Evolutionary conservation across 306 rosid genomes (phyloP), one percentile per base, ranked within the genome.

Genomic region (Lupinus albus): DNA sequence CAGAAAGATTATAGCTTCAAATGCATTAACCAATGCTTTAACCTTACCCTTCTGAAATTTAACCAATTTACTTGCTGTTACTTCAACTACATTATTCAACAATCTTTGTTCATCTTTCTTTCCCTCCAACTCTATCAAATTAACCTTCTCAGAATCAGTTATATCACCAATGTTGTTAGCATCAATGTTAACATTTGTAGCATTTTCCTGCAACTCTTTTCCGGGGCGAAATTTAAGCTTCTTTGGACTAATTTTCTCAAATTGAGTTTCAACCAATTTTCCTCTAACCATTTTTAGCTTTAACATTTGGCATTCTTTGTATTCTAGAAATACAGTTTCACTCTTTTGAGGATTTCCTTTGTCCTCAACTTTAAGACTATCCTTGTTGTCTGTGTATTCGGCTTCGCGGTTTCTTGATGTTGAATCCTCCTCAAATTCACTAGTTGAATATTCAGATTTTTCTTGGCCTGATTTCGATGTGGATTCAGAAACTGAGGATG

Each of bases 221-320:
- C 83, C 89, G 72, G 74, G 71, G 82, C 67, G 61, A 60, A 87
- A 74, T 51, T 80, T 78, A 58, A 89, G 84, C 74, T 65, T 83
- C 77, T 70, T 75, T 3, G 87, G 84, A 59, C 67, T 68, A 65
- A 65, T 44, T 32, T 46, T 68, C 72, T 84, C 84, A 12, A 66
- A 38, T 17, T 76, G 68, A 69, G 77, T 18, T 66, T 83, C 89
- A 45, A 76, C 68, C 45, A 78, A 66, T 54, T 71, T 82, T 54
- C 78, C 89, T 76, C 77, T 82, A 56, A 76, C 71, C 65, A 82
- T 80, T 62, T 70, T 82, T 12, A 78, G 39, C 62, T 73, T 70
- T 9, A 32, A 49, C 21, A 68, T 72, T 49, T 79, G 71, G 38
- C 69, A 53, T 28, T 78, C 82, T 63, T 71, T 80, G 51, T 73